phyloP scores from a whole-genome alignment of 345 rosid species.

The Brassica incana region DNA sequence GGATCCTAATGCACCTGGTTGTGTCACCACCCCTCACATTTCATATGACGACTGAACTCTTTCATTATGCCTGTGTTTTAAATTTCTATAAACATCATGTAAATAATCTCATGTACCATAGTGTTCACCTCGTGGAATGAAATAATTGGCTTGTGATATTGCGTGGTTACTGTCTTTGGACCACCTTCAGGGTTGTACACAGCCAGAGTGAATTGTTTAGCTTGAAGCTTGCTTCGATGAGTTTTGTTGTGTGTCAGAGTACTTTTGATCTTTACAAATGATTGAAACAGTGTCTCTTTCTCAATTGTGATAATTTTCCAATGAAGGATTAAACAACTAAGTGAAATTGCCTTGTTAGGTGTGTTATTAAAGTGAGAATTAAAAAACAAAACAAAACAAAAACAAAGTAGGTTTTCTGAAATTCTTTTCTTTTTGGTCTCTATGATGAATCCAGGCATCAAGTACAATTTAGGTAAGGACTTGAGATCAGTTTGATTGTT shows the following conservation, averaged over 20 bases:
- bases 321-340: background rate
- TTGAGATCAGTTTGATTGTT: too few relatives aligned
- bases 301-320: background rate
- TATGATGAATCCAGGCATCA: too few relatives aligned
- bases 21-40: conserved; percentile 61
- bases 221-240: background rate
- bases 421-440: too few relatives aligned
- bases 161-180: background rate
- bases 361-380: too few relatives aligned
- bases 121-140: background rate
- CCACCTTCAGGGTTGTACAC: background rate
- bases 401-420: too few relatives aligned
- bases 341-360: background rate
- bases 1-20: conserved; percentile 81
- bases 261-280: background rate
- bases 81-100: background rate
- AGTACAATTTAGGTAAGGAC: too few relatives aligned
- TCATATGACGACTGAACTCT: conserved; percentile 65
- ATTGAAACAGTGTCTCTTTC: background rate
- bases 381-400: too few relatives aligned
- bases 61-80: background rate
- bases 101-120: conserved; percentile 9
- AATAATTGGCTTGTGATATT: conserved; percentile 4
- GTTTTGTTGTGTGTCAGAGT: background rate
- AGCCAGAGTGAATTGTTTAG: background rate